Base-by-base conservation (phyloP, 768 basidiomycete species). In the Tricholoma bakamatsutake region DNA sequence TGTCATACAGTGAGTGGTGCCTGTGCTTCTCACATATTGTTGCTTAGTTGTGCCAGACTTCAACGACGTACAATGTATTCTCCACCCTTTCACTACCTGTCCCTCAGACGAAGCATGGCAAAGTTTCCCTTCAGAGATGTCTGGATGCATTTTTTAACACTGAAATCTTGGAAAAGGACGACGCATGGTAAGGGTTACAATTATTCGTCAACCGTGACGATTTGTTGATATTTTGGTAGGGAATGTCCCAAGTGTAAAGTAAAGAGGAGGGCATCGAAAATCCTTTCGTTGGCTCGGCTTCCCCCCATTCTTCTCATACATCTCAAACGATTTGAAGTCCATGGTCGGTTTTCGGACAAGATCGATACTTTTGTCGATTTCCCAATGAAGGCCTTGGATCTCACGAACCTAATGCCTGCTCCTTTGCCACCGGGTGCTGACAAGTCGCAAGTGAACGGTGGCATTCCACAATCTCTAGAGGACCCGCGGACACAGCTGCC, bases 11-110 rank as follows among this genome's bases (percentile, higher is more conserved):
- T 94, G 58, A 57, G 73, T 70, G 35, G 46, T 6, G 9, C 40
- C 50, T 50, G 37, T 37, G 9, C 30, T 42, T 50, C 39, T 33
- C 35, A 52, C 49, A 42, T 57, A 18, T 52, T 39, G 27, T 47
- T 27, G n/a, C 52, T 42, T 53, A 46, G 50, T 47, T 51, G 28
- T 45, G 13, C 37, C 48, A 98, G 94, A 98, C 95, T 4, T 97
- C 95, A 28, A 98, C 94, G 27, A 98, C 95, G 4, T 98, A 95
- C 64, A 97, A 98, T 66, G 80, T 90, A 6, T 98, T 98, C 71
- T 98, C 97, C 77, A 95, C 94, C 59, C 79, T 99, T 52, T 88
- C 93, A 51, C 68, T 99, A 48, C 95, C 96, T 1, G 85, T 99
- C 49, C 94, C 95, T 1, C 73, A 80, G 17, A 74, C 77, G 27